Base-by-base conservation (phyloP, 202 grass and related monocot species). In the Schoenoplectus triqueter region DNA sequence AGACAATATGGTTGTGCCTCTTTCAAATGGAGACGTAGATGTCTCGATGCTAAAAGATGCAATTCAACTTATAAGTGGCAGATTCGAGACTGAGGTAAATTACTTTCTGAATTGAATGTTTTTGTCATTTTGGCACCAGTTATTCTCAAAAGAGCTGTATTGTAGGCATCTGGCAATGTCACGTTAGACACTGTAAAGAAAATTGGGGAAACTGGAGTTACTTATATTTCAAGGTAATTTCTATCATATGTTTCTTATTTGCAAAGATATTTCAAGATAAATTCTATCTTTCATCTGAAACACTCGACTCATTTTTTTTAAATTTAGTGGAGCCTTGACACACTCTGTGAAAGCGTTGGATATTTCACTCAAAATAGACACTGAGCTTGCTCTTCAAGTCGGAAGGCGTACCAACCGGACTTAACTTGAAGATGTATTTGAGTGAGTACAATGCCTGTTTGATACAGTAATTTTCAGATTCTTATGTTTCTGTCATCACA, bases 321-420 rank as follows among this genome's bases (percentile, higher is more conserved):
- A 72, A 10, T 48, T 91, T 90, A 97, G 94, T 42, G 94, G 94
- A 86, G 94, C 90, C 41, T 75, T 94, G 69, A 97, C 92, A 0
- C 94, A 92, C 73, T 97, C 92, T 14, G 92, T 97, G 39, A 97
- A 92, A 85, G 94, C 94, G 18, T 89, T 97, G 4, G 94, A 97
- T 84, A 97, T 97, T 42, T 94, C 90, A 63, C 86, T 97, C 0
- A 97, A 97, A 88, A 31, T 92, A 82, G 94, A 97, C 78, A 97
- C 92, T 7, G 90, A 97, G 41, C 88, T 97, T 2, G 92, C 94
- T n/a, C 92, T 94, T 87, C 89, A 94, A 85, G 94, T 94, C 40
- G 94, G 94, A 88, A 89, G 90, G 82, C 92, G 92, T 6, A 97
- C 94, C 44, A 97, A 94, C 18, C 94, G 94, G 0, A 88, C 94